Conservation (phyloP, 1,284 basidiomycete species). For the Ganoderma multipileum region DNA sequence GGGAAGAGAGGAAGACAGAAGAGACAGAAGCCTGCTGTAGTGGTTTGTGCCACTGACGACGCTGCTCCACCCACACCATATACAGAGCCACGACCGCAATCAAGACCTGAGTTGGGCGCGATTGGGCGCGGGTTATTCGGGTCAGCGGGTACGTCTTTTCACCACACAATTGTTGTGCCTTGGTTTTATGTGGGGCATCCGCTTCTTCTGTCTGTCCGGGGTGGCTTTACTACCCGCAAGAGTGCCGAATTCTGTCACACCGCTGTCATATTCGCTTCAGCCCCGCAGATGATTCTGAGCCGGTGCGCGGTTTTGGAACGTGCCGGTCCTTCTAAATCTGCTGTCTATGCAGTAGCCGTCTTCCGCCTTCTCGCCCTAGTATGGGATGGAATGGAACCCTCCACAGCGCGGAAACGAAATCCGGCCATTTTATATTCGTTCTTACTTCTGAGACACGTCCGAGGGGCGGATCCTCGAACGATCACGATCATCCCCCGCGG, state of each 20-base stretch:
- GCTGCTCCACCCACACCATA: neutral
- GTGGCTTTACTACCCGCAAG: neutral
- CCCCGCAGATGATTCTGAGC: neutral
- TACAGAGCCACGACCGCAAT: constrained; percentile 5
- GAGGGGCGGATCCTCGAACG: neutral
- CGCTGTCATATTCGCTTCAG: neutral
- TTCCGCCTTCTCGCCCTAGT: neutral
- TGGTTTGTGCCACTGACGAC: constrained; percentile 6
- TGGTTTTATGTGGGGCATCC: neutral
- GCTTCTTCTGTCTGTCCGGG: neutral
- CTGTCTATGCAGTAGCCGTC: neutral
- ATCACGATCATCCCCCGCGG: constrained; percentile 1
- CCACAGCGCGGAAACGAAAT: neutral
- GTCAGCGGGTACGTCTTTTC: constrained; percentile 17
- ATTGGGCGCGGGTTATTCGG: neutral
- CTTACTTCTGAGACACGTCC: neutral
- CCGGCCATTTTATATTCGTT: neutral
- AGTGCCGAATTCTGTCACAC: neutral
- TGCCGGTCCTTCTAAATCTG: neutral
- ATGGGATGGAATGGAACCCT: neutral
- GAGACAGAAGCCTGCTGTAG: neutral
- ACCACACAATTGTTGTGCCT: neutral
- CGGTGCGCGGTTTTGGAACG: neutral
- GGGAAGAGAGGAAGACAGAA: constrained; percentile 21
- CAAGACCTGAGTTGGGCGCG: neutral